Evolutionary conservation across 140 eudicot species (phyloP).

Genomic region (Erigeron philadelphicus): DNA sequence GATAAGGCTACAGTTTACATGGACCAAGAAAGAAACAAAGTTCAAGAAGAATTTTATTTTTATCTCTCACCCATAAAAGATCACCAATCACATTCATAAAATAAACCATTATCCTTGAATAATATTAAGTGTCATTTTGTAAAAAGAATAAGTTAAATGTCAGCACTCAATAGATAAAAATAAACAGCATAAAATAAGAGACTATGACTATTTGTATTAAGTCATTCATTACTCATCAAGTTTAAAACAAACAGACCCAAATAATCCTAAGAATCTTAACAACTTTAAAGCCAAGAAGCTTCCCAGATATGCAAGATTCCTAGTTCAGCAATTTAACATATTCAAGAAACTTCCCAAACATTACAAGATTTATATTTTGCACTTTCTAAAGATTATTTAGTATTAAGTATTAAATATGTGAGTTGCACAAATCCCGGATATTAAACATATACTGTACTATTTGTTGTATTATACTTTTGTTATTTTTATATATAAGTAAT

Average conservation of each 20-base stretch:
- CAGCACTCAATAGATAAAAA: no score
- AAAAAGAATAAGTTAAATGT: no score
- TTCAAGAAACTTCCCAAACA: slow-evolving; percentile 12
- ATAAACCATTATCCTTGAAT: no score
- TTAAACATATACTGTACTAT: not conserved
- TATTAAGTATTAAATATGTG: not conserved
- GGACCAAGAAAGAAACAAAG: slow-evolving; percentile 30
- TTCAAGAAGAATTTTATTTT: slow-evolving; percentile 9
- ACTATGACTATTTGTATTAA: no score
- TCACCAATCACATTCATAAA: not conserved
- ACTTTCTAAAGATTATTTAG: not conserved
- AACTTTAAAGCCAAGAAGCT: slow-evolving; percentile 19
- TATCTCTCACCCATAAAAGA: slow-evolving; percentile 16
- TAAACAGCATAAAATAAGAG: no score
- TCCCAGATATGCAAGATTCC: slow-evolving; percentile 7
- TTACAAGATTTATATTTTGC: not conserved
- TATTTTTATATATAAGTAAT: not conserved
- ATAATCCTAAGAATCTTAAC: not conserved
- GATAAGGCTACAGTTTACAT: slow-evolving; percentile 37
- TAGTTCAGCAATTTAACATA: not conserved
- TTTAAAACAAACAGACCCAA: not conserved
- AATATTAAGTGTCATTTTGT: no score
- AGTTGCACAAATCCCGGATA: slow-evolving; percentile 16
- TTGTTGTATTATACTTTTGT: not conserved
- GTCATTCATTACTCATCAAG: not conserved